Percentiles rank a stretch among this genome's conserved stretches.
Conservation (phyloP, 768 basidiomycete species). For the Russula lepida region DNA sequence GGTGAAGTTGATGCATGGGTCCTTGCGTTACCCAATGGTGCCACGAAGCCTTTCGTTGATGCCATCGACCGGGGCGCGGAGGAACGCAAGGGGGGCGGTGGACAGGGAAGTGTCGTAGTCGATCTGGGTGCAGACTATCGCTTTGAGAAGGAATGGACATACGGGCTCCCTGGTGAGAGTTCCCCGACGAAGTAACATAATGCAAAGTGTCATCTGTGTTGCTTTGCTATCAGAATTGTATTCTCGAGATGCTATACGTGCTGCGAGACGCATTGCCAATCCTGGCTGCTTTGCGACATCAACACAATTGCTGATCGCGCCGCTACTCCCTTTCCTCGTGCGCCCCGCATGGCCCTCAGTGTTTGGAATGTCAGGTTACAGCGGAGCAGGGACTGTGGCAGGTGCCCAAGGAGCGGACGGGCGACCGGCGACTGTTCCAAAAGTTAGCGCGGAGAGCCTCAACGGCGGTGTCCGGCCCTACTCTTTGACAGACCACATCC, state of each 20-base stretch:
- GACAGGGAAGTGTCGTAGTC: conserved; percentile 67
- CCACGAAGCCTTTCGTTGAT: conserved; percentile 94
- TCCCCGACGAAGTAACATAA: conserved; percentile 33
- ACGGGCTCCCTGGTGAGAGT: conserved; percentile 95
- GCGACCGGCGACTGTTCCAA: conserved; percentile 66
- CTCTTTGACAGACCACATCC: conserved; percentile 92
- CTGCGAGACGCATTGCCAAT: conserved; percentile 85
- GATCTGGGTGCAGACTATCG: conserved; percentile 93
- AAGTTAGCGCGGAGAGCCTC: conserved; percentile 71
- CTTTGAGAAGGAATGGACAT: conserved; percentile 93
- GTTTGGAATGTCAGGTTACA: conserved; percentile 91
- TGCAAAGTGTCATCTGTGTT: conserved; percentile 28
- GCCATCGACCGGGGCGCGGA: conserved; percentile 74
- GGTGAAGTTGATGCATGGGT: conserved; percentile 97
- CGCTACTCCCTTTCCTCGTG: conserved; percentile 67
- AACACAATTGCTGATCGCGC: conserved; percentile 84
- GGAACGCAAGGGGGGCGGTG: conserved; percentile 34
- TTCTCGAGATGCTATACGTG: conserved; percentile 55
- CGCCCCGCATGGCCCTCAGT: conserved; percentile 62
- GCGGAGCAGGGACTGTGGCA: conserved; percentile 85
- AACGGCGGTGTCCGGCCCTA: conserved; percentile 76
- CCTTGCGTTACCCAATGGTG: conserved; percentile 97
- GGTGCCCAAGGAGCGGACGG: conserved; percentile 57
- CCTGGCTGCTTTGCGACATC: conserved; percentile 98
- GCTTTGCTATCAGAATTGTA: conserved; percentile 65